Percentiles rank a stretch among this genome's conserved stretches.
These are phyloP conservation scores for Claviceps sp. DNA, from an alignment of 2,329 filamentous ascomycete species.

Conservation along the genomic window DNA sequence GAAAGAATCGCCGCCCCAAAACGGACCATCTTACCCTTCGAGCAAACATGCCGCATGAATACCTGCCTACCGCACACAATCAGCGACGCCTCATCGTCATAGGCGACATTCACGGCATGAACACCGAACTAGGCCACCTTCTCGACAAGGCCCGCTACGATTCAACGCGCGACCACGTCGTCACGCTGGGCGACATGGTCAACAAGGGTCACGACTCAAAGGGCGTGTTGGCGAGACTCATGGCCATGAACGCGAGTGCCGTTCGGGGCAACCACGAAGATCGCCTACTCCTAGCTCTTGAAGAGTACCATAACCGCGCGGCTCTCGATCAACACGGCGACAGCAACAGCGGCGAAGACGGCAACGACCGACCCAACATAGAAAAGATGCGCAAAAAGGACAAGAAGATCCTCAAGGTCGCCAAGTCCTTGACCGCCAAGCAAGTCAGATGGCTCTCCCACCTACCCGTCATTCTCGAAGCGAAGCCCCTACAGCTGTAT, in stretches of 20 bases:
- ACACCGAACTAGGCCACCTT: conserved; percentile 49
- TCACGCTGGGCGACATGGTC: conserved; percentile 68
- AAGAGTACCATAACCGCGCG: conserved; percentile 14
- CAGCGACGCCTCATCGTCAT: conserved; percentile 60
- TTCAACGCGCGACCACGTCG: conserved; percentile 47
- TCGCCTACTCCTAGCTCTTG: conserved; percentile 55
- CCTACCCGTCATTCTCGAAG: conserved; percentile 65
- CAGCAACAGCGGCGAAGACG: not conserved
- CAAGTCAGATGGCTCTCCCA: conserved; percentile 56
- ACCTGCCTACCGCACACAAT: conserved; percentile 21
- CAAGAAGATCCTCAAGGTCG: conserved; percentile 35
- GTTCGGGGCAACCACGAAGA: conserved; percentile 94
- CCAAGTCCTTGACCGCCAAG: conserved; percentile 36
- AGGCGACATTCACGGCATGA: conserved; percentile 89
- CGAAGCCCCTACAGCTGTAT: conserved; percentile 51
- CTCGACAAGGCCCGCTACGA: conserved; percentile 55
- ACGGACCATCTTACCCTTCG: conserved; percentile 16
- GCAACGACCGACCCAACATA: conserved; percentile 11
- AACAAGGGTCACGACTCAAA: conserved; percentile 75
- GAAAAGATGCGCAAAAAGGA: conserved; percentile 21
- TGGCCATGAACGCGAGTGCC: conserved; percentile 59
- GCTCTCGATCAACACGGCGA: conserved; percentile 8
- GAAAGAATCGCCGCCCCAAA: not conserved
- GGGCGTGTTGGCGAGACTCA: conserved; percentile 64
- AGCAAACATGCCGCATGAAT: conserved; percentile 16